Evolutionary conservation across 805 yeast species (phyloP), one percentile per base, ranked within the genome.

Genomic region (Cyberlindnera meyerae): DNA sequence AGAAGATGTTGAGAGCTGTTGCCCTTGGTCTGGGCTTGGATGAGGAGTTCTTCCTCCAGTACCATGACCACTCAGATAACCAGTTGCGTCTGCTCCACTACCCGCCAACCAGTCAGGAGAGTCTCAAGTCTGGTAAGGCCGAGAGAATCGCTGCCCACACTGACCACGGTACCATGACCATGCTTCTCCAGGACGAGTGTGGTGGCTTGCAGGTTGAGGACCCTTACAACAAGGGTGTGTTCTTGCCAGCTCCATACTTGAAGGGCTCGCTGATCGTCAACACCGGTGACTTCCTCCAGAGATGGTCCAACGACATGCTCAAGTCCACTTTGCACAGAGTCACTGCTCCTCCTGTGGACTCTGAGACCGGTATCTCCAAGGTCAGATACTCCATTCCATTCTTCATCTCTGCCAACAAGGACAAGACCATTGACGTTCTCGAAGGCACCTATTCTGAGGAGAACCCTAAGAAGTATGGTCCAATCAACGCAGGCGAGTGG

Each of bases 71-170:
- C 8, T 47, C 54, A 1, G 52, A 49, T 28, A 52, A 50, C 29
- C 55, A 50, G 28, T 24, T 52, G 25, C 43, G 57, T 30, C 29
- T 48, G 6, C 33, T 49, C 9, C 54, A 49, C 29, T 52, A 52
- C 29, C 57, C 57, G n/a, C 50, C 52, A 14, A 46, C 53, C 1
- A 40, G 45, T 28, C 48, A 39, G 27, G 22, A 15, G 2, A 35
- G 33, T n/a, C 27, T 52, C 33, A 39, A 39, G 31, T 29, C 26
- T 1, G 51, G 53, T 2, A 49, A 45, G 30, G 29, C 54, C 3
- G 57, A 53, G 31, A 48, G 55, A 41, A 51, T 52, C 18, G 57
- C 52, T 14, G 54, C 55, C 5, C 57, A 52, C 20, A 52, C 56
- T 4, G 57, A 52, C 27, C 50, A 49, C 33, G 57, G 56, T 18